Percentiles rank a stretch among this genome's conserved stretches.
Conservation (phyloP, 2,329 filamentous ascomycete species). For the Coniochaeta ligniaria region DNA sequence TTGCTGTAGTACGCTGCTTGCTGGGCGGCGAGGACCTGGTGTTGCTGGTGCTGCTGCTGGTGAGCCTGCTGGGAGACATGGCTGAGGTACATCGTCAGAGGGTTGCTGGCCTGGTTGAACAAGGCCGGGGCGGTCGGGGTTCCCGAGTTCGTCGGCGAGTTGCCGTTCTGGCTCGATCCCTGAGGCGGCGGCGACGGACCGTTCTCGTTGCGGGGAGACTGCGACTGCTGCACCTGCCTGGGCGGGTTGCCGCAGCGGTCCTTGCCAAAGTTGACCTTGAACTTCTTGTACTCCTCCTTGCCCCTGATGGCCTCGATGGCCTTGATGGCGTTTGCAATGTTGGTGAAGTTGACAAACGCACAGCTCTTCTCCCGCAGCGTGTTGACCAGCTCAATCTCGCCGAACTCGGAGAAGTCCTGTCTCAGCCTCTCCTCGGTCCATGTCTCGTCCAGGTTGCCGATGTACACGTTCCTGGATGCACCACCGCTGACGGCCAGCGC, state of each 20-base stretch:
- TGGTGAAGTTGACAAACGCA: slow-evolving; percentile 99
- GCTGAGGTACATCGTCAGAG: slow-evolving; percentile 86
- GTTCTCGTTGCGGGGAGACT: slow-evolving; percentile 60
- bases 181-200: slow-evolving; percentile 51
- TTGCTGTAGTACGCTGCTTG: slow-evolving; percentile 77
- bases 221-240: slow-evolving; percentile 63
- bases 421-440: slow-evolving; percentile 95
- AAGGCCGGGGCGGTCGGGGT: slow-evolving; percentile 62
- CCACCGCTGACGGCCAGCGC: slow-evolving; percentile 92
- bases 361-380: slow-evolving; percentile 97
- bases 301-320: slow-evolving; percentile 93
- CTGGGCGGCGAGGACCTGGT: slow-evolving; percentile 64
- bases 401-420: slow-evolving; percentile 95
- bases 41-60: slow-evolving; percentile 67
- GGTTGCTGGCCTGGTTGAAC: slow-evolving; percentile 79
- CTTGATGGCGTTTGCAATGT: slow-evolving; percentile 99
- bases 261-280: slow-evolving; percentile 99
- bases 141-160: slow-evolving; percentile 44
- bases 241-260: slow-evolving; percentile 96
- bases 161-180: slow-evolving; percentile 51
- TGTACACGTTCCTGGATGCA: slow-evolving; percentile 96
- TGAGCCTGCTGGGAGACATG: slow-evolving; percentile 70
- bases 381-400: slow-evolving; percentile 97
- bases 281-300: slow-evolving; percentile 93
- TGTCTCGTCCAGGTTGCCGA: slow-evolving; percentile 93